These are phyloP conservation scores for Kwoniella newhampshirensis DNA, from an alignment of 768 basidiomycete species.

Conservation along the genomic window DNA sequence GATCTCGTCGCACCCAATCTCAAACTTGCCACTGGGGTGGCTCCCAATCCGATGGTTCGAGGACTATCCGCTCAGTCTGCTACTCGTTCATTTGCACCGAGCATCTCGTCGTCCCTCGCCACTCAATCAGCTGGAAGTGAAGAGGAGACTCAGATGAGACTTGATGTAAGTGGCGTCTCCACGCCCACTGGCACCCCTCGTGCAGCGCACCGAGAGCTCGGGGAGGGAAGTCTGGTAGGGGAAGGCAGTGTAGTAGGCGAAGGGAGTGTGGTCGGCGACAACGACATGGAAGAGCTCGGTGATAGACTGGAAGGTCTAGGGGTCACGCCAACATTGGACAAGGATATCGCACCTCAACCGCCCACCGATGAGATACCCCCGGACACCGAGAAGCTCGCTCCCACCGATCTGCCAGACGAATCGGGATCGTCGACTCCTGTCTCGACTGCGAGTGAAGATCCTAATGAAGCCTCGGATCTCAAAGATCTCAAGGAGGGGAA, in stretches of 20 bases:
- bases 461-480: constrained; percentile 16
- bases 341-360: constrained; percentile 24
- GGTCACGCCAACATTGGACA: constrained; percentile 6
- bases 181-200: constrained; percentile 44
- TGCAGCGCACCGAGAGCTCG: constrained; percentile 34
- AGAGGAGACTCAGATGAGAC: constrained; percentile 33
- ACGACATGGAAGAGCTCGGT: constrained; percentile 19
- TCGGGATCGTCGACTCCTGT: not conserved
- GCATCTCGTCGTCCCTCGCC: constrained; percentile 18
- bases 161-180: constrained; percentile 41
- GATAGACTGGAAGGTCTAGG: constrained; percentile 14
- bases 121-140: constrained; percentile 24
- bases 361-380: constrained; percentile 1
- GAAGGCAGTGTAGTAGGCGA: constrained; percentile 25
- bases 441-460: not conserved
- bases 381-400: constrained; percentile 3
- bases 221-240: constrained; percentile 19
- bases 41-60: constrained; percentile 16
- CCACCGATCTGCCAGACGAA: not conserved
- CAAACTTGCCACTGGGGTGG: constrained; percentile 17
- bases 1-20: constrained; percentile 37
- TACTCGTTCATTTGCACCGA: constrained; percentile 13
- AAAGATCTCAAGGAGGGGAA: constrained; percentile 20
- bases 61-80: constrained; percentile 17
- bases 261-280: constrained; percentile 23